Evolutionary conservation across 1,139 yeast species (phyloP).

Genomic region (Magnusiomyces tetraspermus): DNA sequence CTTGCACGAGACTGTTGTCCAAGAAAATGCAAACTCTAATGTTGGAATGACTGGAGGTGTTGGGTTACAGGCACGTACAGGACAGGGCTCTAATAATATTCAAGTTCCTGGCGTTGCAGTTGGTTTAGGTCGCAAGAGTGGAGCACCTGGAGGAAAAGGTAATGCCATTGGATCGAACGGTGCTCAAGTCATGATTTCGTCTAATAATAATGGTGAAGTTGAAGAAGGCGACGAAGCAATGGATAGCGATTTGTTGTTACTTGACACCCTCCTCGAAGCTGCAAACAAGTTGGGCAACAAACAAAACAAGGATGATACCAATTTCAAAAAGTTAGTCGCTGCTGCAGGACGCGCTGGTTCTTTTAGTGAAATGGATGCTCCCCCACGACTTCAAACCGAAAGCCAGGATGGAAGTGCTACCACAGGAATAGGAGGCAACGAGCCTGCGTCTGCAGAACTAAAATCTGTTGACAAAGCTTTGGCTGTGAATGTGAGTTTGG

Average conservation of each 20-base stretch:
- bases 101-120: neutral
- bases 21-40: neutral
- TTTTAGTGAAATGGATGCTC: neutral
- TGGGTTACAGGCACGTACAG: neutral
- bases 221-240: slow-evolving; percentile 13
- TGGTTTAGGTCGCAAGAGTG: neutral
- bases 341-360: slow-evolving; percentile 1
- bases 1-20: slow-evolving; percentile 4
- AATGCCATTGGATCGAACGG: neutral
- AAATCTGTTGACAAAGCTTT: neutral
- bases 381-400: neutral
- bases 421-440: neutral
- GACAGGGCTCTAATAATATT: neutral
- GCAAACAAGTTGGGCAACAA: slow-evolving; percentile 52
- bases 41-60: neutral
- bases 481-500: slow-evolving; percentile 5
- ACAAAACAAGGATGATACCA: slow-evolving; percentile 54
- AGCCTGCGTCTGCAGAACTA: neutral
- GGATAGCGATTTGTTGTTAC: slow-evolving; percentile 13
- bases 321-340: neutral
- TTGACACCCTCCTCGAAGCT: slow-evolving; percentile 50
- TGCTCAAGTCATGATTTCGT: neutral
- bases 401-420: too few species aligned
- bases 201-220: slow-evolving; percentile 1
- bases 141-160: neutral